phyloP scores from a whole-genome alignment of 1,284 basidiomycete genomes.

The Pyrrhoderma noxium region DNA sequence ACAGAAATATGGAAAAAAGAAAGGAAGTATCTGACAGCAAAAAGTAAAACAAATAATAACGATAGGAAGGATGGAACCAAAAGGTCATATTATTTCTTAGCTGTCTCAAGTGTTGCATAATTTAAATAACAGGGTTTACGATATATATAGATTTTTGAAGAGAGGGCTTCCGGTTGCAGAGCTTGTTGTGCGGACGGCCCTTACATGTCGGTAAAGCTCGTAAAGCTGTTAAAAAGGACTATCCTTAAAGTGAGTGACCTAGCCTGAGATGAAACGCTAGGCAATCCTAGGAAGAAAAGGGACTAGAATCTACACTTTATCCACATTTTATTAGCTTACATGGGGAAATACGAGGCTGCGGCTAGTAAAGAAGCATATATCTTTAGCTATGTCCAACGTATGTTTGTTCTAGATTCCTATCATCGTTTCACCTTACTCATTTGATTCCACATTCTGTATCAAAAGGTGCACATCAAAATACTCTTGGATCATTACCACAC shows the following conservation, averaged over 20 bases:
- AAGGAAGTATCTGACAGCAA: not conserved
- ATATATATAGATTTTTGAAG: too few relatives aligned
- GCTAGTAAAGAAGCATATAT: conserved; percentile 29
- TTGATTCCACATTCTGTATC: conserved; percentile 6
- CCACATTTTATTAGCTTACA: conserved; percentile 36
- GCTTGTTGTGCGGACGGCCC: too few relatives aligned
- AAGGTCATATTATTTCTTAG: conserved; percentile 45
- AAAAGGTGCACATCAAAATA: conserved; percentile 65
- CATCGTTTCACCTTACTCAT: not conserved
- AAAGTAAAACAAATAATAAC: not conserved
- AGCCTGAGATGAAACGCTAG: too few relatives aligned
- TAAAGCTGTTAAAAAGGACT: conserved; percentile 45
- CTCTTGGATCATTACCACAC: conserved; percentile 50
- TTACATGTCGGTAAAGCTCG: conserved; percentile 42
- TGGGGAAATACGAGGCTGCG: conserved; percentile 39
- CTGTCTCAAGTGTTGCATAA: conserved; percentile 81
- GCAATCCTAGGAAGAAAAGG: too few relatives aligned
- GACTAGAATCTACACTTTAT: too few relatives aligned
- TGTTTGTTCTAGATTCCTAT: conserved; percentile 17
- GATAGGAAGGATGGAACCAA: not conserved
- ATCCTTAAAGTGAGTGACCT: conserved; percentile 59
- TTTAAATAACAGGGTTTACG: too few relatives aligned
- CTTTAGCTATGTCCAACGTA: conserved; percentile 57
- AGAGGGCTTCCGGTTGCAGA: too few relatives aligned
- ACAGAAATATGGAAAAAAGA: not conserved